Evolutionary conservation across 148 eudicot species (phyloP).

Genomic region (Silene uniflora): DNA sequence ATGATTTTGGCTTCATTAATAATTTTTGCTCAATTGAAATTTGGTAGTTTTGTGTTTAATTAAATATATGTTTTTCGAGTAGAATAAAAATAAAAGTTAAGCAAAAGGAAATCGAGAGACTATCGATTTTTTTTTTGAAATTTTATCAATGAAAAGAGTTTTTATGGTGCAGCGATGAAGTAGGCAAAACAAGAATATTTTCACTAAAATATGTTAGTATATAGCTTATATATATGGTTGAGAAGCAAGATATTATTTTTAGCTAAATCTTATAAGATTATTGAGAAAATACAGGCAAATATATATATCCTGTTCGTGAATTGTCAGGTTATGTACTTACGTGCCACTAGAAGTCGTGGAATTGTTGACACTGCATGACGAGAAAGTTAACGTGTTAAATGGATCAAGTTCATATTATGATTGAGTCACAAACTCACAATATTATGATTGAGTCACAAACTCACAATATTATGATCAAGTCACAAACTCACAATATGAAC

Average conservation of each 20-base stretch:
- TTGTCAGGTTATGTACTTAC: too few species aligned
- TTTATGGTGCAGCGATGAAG: conserved; percentile 10
- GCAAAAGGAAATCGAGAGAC: not conserved
- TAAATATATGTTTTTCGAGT: not conserved
- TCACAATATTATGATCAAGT: too few species aligned
- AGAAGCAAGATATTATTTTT: conserved; percentile 1
- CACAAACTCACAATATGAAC: too few species aligned
- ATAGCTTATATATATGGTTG: not conserved
- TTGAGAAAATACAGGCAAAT: not conserved
- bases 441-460: too few species aligned
- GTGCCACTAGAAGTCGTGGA: too few species aligned
- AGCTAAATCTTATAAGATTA: not conserved
- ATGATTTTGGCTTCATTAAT: not conserved
- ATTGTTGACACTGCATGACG: too few species aligned
- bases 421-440: too few species aligned
- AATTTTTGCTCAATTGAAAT: not conserved
- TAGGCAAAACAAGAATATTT: conserved; percentile 8
- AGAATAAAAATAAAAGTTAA: not conserved
- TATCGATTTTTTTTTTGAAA: too few species aligned
- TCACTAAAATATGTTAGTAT: not conserved
- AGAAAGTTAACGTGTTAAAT: too few species aligned
- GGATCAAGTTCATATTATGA: too few species aligned
- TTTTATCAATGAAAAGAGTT: not conserved
- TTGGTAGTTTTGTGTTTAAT: not conserved
- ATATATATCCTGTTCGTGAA: too few species aligned